Evolutionary conservation across 1,139 yeast genomes (phyloP), one percentile per base, ranked within the genome.

Genomic region (Casaregolazyma suthepensis): DNA sequence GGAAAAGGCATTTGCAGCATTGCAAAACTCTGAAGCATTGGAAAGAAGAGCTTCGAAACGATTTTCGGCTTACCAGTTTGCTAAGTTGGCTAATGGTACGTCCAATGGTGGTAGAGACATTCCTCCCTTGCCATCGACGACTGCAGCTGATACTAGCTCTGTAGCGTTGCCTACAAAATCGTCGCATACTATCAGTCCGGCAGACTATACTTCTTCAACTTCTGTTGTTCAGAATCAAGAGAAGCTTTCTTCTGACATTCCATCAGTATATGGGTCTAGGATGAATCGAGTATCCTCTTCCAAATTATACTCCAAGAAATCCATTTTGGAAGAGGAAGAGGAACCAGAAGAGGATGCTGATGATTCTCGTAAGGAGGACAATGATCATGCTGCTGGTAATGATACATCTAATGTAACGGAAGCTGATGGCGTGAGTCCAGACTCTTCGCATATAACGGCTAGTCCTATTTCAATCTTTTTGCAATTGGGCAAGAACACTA

Each of bases 31-130:
- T 1, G 87, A 86, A 55, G 85, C 87, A 1, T 71, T 93, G 46
- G 96, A 87, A 70, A 78, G 99, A 59, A 79, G 97, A 57, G 99
- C 99, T 0, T 90, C 97, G 0, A 81, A 89, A 61, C 74, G 99
- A 56, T 93, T 86, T 65, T 88, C 96, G 23, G 96, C 97, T 0
- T 93, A 90, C 59, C 98, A 93, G 65, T 87, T 85, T 70, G 91
- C 96, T 1, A 87, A 86, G 62, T 75, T 87, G 22, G 77, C 90
- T 0, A 83, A 80, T 59, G 66, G 71, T 13, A 58, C 60, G 3
- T 57, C 61, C 7, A 54, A 63, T 5, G 62, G 60, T 12, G 61
- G 61, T 5, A 66, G 66, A 15, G 67, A 56, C 48, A 48, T 63
- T 52, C 68, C 65, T 42, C 63, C 65, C 15, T 53, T 70, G 37